Conservation (phyloP, 768 basidiomycete genomes). For the Russula ochroleuca region DNA sequence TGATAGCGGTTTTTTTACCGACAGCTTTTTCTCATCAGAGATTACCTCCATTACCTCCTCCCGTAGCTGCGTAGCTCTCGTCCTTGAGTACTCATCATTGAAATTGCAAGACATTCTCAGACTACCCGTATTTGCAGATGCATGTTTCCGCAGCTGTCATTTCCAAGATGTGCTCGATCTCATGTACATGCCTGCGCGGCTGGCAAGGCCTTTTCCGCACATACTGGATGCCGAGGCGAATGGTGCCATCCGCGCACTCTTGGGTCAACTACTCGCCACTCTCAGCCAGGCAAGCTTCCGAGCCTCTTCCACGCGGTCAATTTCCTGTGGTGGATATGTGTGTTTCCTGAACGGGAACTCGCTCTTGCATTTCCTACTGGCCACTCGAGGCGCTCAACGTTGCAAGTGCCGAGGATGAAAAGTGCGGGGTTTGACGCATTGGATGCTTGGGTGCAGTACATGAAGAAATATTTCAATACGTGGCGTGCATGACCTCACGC, state of each 20-base stretch:
- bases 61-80: too few relatives aligned
- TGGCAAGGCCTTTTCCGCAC: too few relatives aligned
- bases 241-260: constrained; percentile 61
- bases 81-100: too few relatives aligned
- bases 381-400: constrained; percentile 59
- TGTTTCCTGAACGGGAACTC: constrained; percentile 60
- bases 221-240: constrained; percentile 65
- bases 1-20: too few relatives aligned
- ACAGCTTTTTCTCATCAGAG: too few relatives aligned
- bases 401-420: constrained; percentile 43
- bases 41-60: too few relatives aligned
- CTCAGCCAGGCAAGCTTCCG: constrained; percentile 85
- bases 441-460: constrained; percentile 69
- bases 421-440: too few relatives aligned
- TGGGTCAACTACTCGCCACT: constrained; percentile 68
- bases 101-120: too few relatives aligned
- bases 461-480: constrained; percentile 82
- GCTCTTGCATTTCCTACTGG: constrained; percentile 82
- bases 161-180: too few relatives aligned
- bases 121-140: too few relatives aligned
- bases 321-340: constrained; percentile 80
- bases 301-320: constrained; percentile 85
- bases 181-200: too few relatives aligned
- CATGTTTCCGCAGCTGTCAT: too few relatives aligned
- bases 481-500: constrained; percentile 90